phyloP scores from a whole-genome alignment of 2,329 filamentous ascomycete genomes.

The Drechslerella coelobrocha region DNA sequence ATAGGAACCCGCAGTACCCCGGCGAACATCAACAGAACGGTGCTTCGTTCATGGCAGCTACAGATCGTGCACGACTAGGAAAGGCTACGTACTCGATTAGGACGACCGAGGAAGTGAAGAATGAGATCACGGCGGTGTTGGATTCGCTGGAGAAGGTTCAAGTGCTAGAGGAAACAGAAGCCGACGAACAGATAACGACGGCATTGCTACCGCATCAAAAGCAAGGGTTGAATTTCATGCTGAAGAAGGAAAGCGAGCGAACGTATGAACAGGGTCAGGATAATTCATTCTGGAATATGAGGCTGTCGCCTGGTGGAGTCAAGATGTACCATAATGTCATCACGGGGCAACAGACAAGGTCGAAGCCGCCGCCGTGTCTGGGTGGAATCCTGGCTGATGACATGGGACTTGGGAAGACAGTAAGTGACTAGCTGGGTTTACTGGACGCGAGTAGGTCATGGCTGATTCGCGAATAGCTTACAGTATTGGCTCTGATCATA shows the following conservation, averaged over 20 bases:
- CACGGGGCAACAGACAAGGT: slow-evolving; percentile 41
- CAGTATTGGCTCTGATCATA: slow-evolving; percentile 76
- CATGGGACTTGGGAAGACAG: slow-evolving; percentile 63
- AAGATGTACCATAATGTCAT: slow-evolving; percentile 75
- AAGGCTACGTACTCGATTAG: slow-evolving; percentile 45
- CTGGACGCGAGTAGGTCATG: slow-evolving; percentile 74
- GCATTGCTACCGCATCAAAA: slow-evolving; percentile 40
- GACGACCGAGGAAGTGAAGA: slow-evolving; percentile 47
- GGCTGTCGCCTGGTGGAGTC: slow-evolving; percentile 65
- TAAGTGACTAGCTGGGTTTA: slow-evolving; percentile 68
- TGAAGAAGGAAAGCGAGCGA: slow-evolving; percentile 44
- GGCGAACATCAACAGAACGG: slow-evolving; percentile 39
- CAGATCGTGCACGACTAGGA: slow-evolving; percentile 32
- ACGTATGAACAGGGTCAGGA: slow-evolving; percentile 55
- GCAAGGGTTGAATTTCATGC: slow-evolving; percentile 45
- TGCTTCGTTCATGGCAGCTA: slow-evolving; percentile 25
- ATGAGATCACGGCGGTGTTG: slow-evolving; percentile 43
- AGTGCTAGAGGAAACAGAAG: slow-evolving; percentile 42
- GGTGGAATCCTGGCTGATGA: slow-evolving; percentile 54
- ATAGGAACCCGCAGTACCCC: slow-evolving; percentile 44
- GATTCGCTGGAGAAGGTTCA: slow-evolving; percentile 47
- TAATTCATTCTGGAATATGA: slow-evolving; percentile 78
- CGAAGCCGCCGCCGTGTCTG: slow-evolving; percentile 61
- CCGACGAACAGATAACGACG: slow-evolving; percentile 34
- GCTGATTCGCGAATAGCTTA: slow-evolving; percentile 85